Evolutionary conservation across 2,329 filamentous ascomycete species (phyloP).

Genomic region (Alternaria ethzedia): DNA sequence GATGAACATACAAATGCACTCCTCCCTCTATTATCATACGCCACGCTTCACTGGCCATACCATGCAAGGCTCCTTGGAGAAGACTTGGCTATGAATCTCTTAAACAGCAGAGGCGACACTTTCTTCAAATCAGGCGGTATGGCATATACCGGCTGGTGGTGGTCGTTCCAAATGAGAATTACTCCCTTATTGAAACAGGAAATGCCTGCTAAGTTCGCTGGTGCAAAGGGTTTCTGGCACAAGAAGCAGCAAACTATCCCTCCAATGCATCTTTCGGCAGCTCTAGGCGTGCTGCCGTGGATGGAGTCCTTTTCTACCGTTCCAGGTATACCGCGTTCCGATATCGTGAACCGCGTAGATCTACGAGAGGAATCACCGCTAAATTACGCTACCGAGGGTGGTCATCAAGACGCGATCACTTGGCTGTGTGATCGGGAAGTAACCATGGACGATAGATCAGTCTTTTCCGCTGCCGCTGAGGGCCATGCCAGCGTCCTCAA

Average conservation of each 20-base stretch:
- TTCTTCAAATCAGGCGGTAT: background rate
- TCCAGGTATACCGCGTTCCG: background rate
- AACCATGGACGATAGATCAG: background rate
- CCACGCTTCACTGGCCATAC: background rate
- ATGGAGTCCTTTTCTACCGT: background rate
- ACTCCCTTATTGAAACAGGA: fast-evolving
- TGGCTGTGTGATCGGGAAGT: background rate
- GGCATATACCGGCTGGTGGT: background rate
- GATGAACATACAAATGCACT: fast-evolving
- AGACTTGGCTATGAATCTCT: background rate
- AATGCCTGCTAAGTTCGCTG: no score
- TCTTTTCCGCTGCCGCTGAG: background rate
- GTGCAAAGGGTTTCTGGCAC: no score
- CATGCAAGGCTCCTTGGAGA: background rate
- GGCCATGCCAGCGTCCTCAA: background rate
- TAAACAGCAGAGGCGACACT: fast-evolving
- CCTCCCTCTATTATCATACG: background rate
- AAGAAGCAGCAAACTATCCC: background rate
- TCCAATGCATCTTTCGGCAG: background rate
- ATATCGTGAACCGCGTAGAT: background rate
- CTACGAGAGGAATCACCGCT: background rate
- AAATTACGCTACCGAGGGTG: background rate
- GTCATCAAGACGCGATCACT: background rate
- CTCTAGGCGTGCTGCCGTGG: background rate
- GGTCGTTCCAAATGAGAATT: background rate